Evolutionary conservation across 768 basidiomycete species (phyloP).

Genomic region (Strobilomyces confusus): DNA sequence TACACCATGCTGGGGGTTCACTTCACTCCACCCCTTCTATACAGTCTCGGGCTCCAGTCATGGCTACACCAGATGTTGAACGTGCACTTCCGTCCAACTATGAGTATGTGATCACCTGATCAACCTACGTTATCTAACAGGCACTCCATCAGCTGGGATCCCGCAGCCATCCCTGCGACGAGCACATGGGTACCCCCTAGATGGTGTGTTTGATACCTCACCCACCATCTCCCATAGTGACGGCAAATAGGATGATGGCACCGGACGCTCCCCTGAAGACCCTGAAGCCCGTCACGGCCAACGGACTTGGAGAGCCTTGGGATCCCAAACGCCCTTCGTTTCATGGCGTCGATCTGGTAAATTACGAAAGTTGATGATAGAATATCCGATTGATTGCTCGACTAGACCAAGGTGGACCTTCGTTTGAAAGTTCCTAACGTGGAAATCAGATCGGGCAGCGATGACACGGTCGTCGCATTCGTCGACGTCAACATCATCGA

Average conservation of each 20-base stretch:
- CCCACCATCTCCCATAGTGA: background rate
- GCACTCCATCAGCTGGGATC: constrained; percentile 19
- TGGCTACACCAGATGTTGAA: constrained; percentile 25
- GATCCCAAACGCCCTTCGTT: constrained; percentile 18
- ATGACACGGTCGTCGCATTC: constrained; percentile 22
- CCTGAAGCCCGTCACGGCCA: background rate
- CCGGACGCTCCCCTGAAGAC: constrained; percentile 2
- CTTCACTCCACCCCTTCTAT: background rate
- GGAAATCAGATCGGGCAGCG: constrained; percentile 20
- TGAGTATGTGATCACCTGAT: constrained; percentile 12
- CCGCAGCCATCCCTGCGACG: constrained; percentile 16
- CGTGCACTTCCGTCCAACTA: constrained; percentile 10
- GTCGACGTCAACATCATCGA: constrained; percentile 34
- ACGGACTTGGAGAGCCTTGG: constrained; percentile 26
- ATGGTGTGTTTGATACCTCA: constrained; percentile 11
- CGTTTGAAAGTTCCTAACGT: constrained; percentile 23
- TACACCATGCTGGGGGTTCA: background rate
- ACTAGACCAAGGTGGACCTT: constrained; percentile 19
- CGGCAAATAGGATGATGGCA: constrained; percentile 18
- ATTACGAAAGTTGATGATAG: background rate
- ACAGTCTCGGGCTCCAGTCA: background rate
- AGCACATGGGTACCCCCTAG: constrained; percentile 28
- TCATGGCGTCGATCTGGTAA: constrained; percentile 24
- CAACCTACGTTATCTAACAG: background rate
- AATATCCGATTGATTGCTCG: background rate